Conservation (phyloP, 176 grass and related monocot genomes). For the Triticum timopheevii region DNA sequence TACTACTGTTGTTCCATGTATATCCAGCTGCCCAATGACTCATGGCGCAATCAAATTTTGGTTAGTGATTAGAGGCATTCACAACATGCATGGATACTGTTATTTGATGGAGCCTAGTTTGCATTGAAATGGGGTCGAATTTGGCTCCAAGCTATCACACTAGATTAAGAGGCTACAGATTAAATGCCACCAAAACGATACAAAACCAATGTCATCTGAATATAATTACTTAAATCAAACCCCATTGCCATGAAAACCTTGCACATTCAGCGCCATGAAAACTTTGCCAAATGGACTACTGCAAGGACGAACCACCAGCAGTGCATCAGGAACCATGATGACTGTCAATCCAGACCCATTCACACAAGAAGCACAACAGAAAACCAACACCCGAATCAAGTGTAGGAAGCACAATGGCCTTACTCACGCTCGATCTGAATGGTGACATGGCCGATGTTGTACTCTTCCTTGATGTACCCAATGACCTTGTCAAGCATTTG, state of each 20-base stretch:
- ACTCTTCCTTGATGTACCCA: conserved; percentile 86
- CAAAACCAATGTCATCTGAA: neutral
- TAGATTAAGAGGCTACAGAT: neutral
- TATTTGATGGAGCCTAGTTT: too few species aligned
- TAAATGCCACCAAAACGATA: neutral
- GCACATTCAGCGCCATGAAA: neutral
- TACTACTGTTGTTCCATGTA: too few species aligned
- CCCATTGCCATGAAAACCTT: neutral
- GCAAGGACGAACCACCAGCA: neutral
- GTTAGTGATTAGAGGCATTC: too few species aligned
- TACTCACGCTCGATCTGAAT: conserved; percentile 93
- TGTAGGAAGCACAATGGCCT: conserved; percentile 1
- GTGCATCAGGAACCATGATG: neutral
- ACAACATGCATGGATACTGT: too few species aligned
- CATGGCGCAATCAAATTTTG: too few species aligned
- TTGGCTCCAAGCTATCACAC: too few species aligned
- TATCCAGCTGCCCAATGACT: too few species aligned
- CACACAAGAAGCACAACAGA: neutral
- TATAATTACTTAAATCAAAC: too few species aligned
- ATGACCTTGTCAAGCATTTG: conserved; percentile 79
- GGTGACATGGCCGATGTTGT: conserved; percentile 96
- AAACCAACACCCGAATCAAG: neutral
- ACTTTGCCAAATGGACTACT: neutral
- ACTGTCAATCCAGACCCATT: neutral
- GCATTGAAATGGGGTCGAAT: too few species aligned